Evolutionary conservation across 2,329 filamentous ascomycete species (phyloP), one percentile per base, ranked within the genome.

Genomic region (Pseudocercospora macadamiae): DNA sequence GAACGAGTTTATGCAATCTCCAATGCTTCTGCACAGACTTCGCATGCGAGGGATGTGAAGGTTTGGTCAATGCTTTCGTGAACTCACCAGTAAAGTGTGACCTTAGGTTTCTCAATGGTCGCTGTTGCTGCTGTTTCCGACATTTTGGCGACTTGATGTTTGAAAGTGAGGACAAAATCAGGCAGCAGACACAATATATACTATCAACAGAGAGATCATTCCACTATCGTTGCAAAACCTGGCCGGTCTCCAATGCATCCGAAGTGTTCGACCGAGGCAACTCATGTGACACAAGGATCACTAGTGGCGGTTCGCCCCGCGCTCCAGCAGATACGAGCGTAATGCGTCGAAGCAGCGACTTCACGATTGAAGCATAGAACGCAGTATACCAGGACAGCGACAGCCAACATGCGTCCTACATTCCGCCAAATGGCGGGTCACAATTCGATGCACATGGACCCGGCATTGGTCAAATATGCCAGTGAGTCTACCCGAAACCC

Each of bases 21-120:
- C n/a, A n/a, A n/a, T n/a, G n/a, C n/a, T n/a, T n/a, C n/a, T n/a
- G n/a, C n/a, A n/a, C n/a, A n/a, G n/a, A n/a, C n/a, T n/a, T n/a
- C n/a, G n/a, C n/a, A n/a, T n/a, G n/a, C n/a, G n/a, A n/a, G n/a
- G n/a, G n/a, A n/a, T n/a, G n/a, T n/a, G n/a, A n/a, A n/a, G n/a
- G n/a, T 21, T 49, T 19, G 23, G 32, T 49, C 26, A 39, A 39
- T 37, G 39, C 12, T 30, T 21, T 21, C 12, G 25, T 53, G 30
- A 16, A 61, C 72, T 56, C 74, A 87, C 86, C 86, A 89, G 74
- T 88, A 85, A 32, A 89, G 80, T 58, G 82, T 87, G 61, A 89
- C 78, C 65, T 86, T 85, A 54, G 82, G 75, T 39, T 77, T 70
- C 53, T 64, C 37, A 37, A 44, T 56, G 12, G 57, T 34, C 48